Base-by-base conservation (phyloP, 768 basidiomycete species). In the Lentinula raphanica region DNA sequence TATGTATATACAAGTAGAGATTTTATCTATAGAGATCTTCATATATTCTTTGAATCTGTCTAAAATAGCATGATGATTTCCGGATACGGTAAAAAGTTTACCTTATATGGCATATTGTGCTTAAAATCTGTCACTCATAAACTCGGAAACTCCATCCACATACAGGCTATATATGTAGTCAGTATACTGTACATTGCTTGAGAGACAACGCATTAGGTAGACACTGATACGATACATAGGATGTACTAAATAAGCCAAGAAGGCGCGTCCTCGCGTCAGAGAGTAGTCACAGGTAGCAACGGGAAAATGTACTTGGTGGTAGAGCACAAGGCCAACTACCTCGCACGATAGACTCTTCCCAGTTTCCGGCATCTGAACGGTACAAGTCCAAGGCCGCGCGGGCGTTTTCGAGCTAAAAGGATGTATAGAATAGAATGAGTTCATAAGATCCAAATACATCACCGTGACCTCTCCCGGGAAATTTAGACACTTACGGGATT, bases 231-330 rank as follows among this genome's bases (percentile, higher is more conserved):
- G 42, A 44, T 13, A 35, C 32, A 7, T 3, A 35, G 32, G 13
- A 31, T 35, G 13, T 35, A 8, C 32, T n/a, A n/a, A n/a, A n/a
- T n/a, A n/a, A n/a, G 28, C 36, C 21, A 56, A 35, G 53, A 54
- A 46, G 28, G 25, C 19, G 29, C 31, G 21, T n/a, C 29, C 63
- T 67, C 12, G 25, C 13, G 32, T 35, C 8, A 0, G 9, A 35
- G 23, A 31, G 17, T 13, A 42, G 31, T 40, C 42, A 90, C 54
- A 82, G 69, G 66, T 90, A 92, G 68, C 89, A 92, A 62, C 89
- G 82, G 54, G 90, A 90, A 71, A 88, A 92, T 8, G 85, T 84
- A 69, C 83, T 85, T 0, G 90, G 90, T 35, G 90, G 89, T 49
- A 92, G 79, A 55, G 77, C 76, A 58, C 82, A 86, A 1, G 90